These are phyloP conservation scores for Phytophthora palmivora DNA, from an alignment of 352 stramenopile species.

Conservation along the genomic window DNA sequence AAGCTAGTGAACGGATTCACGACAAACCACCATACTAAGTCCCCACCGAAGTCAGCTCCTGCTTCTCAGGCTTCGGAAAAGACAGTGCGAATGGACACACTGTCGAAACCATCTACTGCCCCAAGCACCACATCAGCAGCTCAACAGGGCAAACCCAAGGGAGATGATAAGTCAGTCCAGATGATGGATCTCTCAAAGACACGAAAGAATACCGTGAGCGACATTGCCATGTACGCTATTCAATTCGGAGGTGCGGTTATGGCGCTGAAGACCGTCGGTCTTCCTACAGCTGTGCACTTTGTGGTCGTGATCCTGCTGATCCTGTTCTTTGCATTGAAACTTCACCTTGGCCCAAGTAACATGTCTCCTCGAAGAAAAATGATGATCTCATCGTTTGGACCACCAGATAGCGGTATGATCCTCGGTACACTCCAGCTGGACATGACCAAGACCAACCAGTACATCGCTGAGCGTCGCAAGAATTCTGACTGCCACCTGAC, in stretches of 20 bases:
- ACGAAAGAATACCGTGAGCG: constrained; percentile 41
- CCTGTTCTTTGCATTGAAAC: constrained; percentile 58
- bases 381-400: constrained; percentile 71
- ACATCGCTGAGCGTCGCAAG: constrained; percentile 63
- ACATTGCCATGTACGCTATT: constrained; percentile 52
- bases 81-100: background rate
- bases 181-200: constrained; percentile 37
- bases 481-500: constrained; percentile 60
- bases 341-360: constrained; percentile 63
- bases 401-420: constrained; percentile 72
- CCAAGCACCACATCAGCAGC: background rate
- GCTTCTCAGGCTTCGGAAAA: constrained; percentile 12
- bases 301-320: constrained; percentile 49
- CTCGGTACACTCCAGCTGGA: constrained; percentile 74
- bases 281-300: constrained; percentile 57
- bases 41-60: background rate
- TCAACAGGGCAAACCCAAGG: constrained; percentile 12
- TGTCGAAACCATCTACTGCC: constrained; percentile 1
- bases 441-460: constrained; percentile 65
- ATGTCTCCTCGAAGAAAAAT: constrained; percentile 73
- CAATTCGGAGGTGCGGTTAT: constrained; percentile 63
- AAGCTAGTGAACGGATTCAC: constrained; percentile 14
- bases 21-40: background rate
- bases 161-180: constrained; percentile 2
- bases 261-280: constrained; percentile 50